A percentile compares a stretch with the other conserved stretches of the same genome.
phyloP scores from a whole-genome alignment of 2,329 filamentous ascomycete species.

The Fusarium paranaense region DNA sequence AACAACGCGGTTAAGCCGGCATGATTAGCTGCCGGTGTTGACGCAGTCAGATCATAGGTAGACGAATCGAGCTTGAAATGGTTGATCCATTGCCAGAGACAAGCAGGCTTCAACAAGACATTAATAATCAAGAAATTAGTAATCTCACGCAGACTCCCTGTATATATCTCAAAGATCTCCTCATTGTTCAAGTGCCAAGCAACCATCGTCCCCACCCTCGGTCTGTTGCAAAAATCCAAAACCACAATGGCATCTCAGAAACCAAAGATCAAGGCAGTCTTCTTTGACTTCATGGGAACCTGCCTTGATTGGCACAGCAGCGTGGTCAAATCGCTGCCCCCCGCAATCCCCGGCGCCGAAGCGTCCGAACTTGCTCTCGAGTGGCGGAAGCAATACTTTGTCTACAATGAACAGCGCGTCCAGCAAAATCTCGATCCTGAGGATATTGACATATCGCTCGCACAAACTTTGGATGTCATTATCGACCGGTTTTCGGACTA shows the following conservation, averaged over 20 bases:
- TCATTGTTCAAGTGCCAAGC: neutral
- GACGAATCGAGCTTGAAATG: neutral
- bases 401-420: constrained; percentile 55
- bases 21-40: neutral
- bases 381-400: constrained; percentile 64
- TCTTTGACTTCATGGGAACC: constrained; percentile 70
- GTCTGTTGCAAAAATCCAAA: neutral
- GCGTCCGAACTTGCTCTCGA: constrained; percentile 58
- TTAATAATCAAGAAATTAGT: neutral
- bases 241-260: neutral
- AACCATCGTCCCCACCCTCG: neutral
- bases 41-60: neutral
- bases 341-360: constrained; percentile 43
- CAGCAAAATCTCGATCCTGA: constrained; percentile 49
- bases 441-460: constrained; percentile 64
- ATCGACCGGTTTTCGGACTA: constrained; percentile 34
- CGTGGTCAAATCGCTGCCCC: constrained; percentile 51
- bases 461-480: constrained; percentile 52
- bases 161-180: neutral
- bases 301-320: constrained; percentile 66
- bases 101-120: neutral
- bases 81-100: neutral
- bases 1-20: neutral
- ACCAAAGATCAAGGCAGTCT: constrained; percentile 56
- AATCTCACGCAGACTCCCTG: neutral